A percentile compares a stretch with the other conserved stretches of the same genome.
phyloP scores from a whole-genome alignment of 352 stramenopile genomes.

The Pythium folliculosum region DNA sequence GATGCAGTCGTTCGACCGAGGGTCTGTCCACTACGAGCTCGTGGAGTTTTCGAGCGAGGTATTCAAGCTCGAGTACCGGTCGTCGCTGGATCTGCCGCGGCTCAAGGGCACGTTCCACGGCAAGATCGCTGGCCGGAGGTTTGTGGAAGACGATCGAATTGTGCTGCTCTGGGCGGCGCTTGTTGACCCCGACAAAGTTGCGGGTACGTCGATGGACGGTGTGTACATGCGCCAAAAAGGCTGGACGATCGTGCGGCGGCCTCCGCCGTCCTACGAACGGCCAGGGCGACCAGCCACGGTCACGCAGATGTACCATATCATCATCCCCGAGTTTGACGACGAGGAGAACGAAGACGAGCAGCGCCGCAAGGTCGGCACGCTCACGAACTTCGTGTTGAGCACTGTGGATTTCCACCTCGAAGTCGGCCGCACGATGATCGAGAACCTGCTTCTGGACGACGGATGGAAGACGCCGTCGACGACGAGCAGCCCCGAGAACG shows the following conservation, averaged over 20 bases:
- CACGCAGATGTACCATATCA: conserved; percentile 23
- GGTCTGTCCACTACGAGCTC: conserved; percentile 10
- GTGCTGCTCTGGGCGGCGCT: conserved; percentile 17
- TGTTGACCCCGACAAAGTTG: conserved; percentile 17
- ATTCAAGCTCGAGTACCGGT: conserved; percentile 14
- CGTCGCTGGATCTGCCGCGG: conserved; percentile 7
- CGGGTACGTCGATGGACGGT: conserved; percentile 25
- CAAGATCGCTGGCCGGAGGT: conserved; percentile 24
- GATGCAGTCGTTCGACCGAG: conserved; percentile 6
- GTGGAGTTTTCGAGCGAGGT: background rate
- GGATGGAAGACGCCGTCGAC: conserved; percentile 20
- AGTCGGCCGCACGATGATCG: conserved; percentile 15
- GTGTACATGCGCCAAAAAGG: conserved; percentile 22
- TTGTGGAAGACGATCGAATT: conserved; percentile 21
- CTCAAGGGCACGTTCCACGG: conserved; percentile 32
- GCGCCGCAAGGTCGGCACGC: conserved; percentile 25
- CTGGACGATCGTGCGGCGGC: conserved; percentile 18
- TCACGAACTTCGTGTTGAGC: conserved; percentile 29
- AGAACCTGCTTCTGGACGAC: conserved; percentile 27
- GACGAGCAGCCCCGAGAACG: conserved; percentile 5
- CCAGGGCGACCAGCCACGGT: background rate
- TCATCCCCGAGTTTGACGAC: conserved; percentile 35
- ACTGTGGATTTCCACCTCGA: conserved; percentile 17
- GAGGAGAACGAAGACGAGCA: conserved; percentile 30
- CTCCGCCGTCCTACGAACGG: background rate